Conservation (phyloP, 2,329 filamentous ascomycete species). For the Ophiocordyceps robertsii region DNA sequence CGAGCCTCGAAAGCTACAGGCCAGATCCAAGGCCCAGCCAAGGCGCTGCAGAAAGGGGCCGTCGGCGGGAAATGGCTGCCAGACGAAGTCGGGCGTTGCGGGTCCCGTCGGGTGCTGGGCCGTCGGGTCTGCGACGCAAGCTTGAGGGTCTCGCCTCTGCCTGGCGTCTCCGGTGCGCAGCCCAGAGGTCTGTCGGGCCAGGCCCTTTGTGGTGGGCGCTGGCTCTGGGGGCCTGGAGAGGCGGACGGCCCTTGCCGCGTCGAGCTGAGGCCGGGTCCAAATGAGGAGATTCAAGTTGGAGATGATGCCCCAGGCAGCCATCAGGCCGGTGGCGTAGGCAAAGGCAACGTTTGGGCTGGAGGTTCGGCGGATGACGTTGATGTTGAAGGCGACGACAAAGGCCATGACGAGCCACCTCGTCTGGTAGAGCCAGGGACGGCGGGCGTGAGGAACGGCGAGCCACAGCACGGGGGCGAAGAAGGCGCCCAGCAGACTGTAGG, state of each 20-base stretch:
- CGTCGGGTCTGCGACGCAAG: neutral
- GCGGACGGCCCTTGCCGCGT: slow-evolving; percentile 36
- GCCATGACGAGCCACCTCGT: slow-evolving; percentile 35
- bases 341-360: slow-evolving; percentile 38
- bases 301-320: slow-evolving; percentile 36
- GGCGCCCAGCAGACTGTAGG: slow-evolving; percentile 32
- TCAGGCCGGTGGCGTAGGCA: slow-evolving; percentile 36
- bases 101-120: slow-evolving; percentile 8
- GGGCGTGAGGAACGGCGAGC: slow-evolving; percentile 39
- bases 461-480: slow-evolving; percentile 39
- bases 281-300: slow-evolving; percentile 35
- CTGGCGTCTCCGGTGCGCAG: neutral
- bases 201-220: neutral
- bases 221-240: neutral
- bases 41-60: slow-evolving; percentile 34
- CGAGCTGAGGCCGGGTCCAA: slow-evolving; percentile 41
- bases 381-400: slow-evolving; percentile 28
- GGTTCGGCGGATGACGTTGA: slow-evolving; percentile 23
- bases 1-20: slow-evolving; percentile 37
- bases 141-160: slow-evolving; percentile 7
- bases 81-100: slow-evolving; percentile 45
- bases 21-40: slow-evolving; percentile 42
- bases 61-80: slow-evolving; percentile 43
- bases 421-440: slow-evolving; percentile 34
- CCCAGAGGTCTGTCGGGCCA: neutral